Evolutionary conservation across 2,329 filamentous ascomycete genomes (phyloP), one percentile per base, ranked within the genome.

Genomic region (Paraphaeosphaeria minitans): DNA sequence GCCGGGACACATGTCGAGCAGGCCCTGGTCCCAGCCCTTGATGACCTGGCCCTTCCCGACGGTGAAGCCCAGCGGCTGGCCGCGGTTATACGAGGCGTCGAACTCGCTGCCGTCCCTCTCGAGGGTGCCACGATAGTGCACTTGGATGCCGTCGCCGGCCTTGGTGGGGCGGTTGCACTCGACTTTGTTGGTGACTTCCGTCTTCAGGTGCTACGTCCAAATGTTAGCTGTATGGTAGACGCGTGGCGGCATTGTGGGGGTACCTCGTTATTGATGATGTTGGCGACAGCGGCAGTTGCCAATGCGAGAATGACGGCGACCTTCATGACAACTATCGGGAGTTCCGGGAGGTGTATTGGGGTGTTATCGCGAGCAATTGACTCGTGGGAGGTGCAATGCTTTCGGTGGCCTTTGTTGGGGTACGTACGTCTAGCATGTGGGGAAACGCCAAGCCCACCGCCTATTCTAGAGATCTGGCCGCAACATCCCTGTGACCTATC

Each of bases 1-100:
- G 64, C 95, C 95, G 68, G 95, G 89, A 80, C 94, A 98, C 94
- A 98, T 98, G 74, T 93, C 92, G 47, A 96, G 75, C 24, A 98
- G 85, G 53, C 94, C 94, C 74, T 96, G 82, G 71, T 98, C 94
- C 93, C 93, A 97, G 72, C 94, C 94, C 82, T 95, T 93, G 80
- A 99, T 99, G 59, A 98, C 95, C 77, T 91, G 87, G 47, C 94
- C 93, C 55, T 83, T 81, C 57, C 94, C 95, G 46, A 99, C 82
- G 64, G 83, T 86, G 81, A 99, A 98, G 68, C 77, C 81, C 71
- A 99, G 85, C 4, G 95, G 95, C 60, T 81, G 78, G 56, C 88
- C 87, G 58, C 94, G 88, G 73, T 96, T 89, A 81, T 96, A 96
- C 76, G 75, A 79, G 57, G 78, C 76, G 66, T 80, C 77, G 68